Evolutionary conservation across 441 rosid genomes (phyloP), one percentile per base, ranked within the genome.

Genomic region (Gossypium gossypioides): DNA sequence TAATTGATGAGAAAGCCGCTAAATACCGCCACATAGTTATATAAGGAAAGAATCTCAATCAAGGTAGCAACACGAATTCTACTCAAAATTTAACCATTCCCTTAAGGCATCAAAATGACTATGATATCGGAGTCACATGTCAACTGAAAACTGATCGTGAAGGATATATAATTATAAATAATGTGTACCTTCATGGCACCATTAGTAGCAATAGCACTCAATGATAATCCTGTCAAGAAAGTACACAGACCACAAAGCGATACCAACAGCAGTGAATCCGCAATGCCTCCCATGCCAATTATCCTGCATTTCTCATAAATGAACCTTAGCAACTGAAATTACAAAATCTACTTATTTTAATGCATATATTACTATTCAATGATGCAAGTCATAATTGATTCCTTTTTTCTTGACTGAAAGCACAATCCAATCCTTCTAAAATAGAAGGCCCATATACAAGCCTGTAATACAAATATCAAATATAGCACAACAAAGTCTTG

Each of bases 151-250:
- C 46, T 44, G 12, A 44, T 27, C 6, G 37, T 44, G 19, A 44
- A 44, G 37, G 69, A 22, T 19, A 42, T 12, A 63, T 12, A 42
- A 12, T 10, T 4, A 19, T 5, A 46, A 51, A 44, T 12, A 69
- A 27, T 22, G 22, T 22, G 37, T 78, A 96, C 98, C 97, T 93
- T 96, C 97, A 96, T 96, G 66, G 99, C 99, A 72, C 99, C 99
- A 87, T 96, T 96, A 60, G 99, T 96, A 44, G 99, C 99, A 84
- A 96, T 96, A 62, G 99, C 99, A 84, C 99, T 93, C 82, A 96
- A 76, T 12, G 99, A 96, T 81, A 96, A 87, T 78, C 88, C 74
- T 68, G 99, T 93, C 78, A 96, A 81, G 85, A 96, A 91, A 77
- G 99, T 96, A 81, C 99, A 96, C 72, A 83, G 56, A 61, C 99